Evolutionary conservation across 768 basidiomycete species (phyloP).

Genomic region (Lanmaoa rubissima): DNA sequence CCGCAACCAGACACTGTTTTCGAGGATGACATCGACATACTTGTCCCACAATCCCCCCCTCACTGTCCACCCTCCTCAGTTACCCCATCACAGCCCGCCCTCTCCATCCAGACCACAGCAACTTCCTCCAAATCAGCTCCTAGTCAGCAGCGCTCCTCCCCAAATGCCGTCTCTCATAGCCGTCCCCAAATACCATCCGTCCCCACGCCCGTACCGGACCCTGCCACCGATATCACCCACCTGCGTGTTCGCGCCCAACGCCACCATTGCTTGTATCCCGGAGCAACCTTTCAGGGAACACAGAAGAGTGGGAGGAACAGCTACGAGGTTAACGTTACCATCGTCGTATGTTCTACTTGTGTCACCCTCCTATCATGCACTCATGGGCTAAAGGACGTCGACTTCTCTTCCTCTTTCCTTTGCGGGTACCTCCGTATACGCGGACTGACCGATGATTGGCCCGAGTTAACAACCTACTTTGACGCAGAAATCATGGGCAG

Average conservation of each 20-base stretch:
- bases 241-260: slow-evolving; percentile 69
- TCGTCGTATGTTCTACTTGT: slow-evolving; percentile 63
- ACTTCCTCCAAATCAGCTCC: slow-evolving; percentile 8
- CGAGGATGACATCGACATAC: slow-evolving; percentile 39
- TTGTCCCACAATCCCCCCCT: slow-evolving; percentile 5
- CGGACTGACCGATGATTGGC: slow-evolving; percentile 91
- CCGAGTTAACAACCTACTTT: slow-evolving; percentile 94
- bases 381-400: slow-evolving; percentile 65
- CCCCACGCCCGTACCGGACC: slow-evolving; percentile 39
- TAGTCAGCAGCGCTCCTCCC: slow-evolving; percentile 21
- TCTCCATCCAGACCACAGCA: slow-evolving; percentile 17
- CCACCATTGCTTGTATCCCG: slow-evolving; percentile 83
- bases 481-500: slow-evolving; percentile 94
- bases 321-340: slow-evolving; percentile 91
- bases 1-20: slow-evolving; percentile 26
- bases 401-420: slow-evolving; percentile 79
- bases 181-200: slow-evolving; percentile 11
- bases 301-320: slow-evolving; percentile 93
- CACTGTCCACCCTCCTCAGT: background rate
- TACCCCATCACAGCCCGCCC: slow-evolving; percentile 7
- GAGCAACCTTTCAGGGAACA: slow-evolving; percentile 84
- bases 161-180: slow-evolving; percentile 5
- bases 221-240: slow-evolving; percentile 72
- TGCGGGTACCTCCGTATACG: slow-evolving; percentile 93
- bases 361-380: background rate